A percentile compares a stretch with the other conserved stretches of the same genome.
These are phyloP conservation scores for Endoconidiophora laricicola DNA, from an alignment of 2,329 filamentous ascomycete genomes.

Conservation along the genomic window DNA sequence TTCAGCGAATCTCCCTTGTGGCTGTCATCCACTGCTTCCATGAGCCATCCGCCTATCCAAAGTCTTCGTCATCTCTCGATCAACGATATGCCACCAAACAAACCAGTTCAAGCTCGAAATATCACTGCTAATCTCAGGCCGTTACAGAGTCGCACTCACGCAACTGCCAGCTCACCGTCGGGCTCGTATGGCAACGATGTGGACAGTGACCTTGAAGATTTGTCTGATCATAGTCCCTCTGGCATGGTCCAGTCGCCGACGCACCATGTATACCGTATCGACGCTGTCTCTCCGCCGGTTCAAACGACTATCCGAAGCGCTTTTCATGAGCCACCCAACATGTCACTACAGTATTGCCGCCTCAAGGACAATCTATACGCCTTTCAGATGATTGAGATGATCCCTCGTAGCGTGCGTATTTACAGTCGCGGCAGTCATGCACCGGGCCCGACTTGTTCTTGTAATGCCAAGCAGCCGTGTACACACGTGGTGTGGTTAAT, in stretches of 20 bases:
- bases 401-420: constrained; percentile 35
- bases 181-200: constrained; percentile 18
- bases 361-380: constrained; percentile 32
- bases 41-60: too few relatives aligned
- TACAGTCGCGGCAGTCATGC: constrained; percentile 25
- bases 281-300: constrained; percentile 22
- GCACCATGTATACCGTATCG: constrained; percentile 25
- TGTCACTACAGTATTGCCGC: constrained; percentile 34
- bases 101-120: not conserved
- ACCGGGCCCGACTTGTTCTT: constrained; percentile 31
- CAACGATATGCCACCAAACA: not conserved
- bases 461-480: constrained; percentile 26
- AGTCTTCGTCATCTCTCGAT: not conserved
- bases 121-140: not conserved
- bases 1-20: not conserved
- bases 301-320: constrained; percentile 26
- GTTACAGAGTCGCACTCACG: not conserved
- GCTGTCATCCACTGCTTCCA: not conserved
- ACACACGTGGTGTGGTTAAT: constrained; percentile 38
- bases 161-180: not conserved
- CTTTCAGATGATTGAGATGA: constrained; percentile 38
- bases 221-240: constrained; percentile 10
- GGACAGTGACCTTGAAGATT: constrained; percentile 18
- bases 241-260: constrained; percentile 23
- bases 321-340: constrained; percentile 31